These are phyloP conservation scores for Tolypocladium album DNA, from an alignment of 2,329 filamentous ascomycete species.

Conservation along the genomic window DNA sequence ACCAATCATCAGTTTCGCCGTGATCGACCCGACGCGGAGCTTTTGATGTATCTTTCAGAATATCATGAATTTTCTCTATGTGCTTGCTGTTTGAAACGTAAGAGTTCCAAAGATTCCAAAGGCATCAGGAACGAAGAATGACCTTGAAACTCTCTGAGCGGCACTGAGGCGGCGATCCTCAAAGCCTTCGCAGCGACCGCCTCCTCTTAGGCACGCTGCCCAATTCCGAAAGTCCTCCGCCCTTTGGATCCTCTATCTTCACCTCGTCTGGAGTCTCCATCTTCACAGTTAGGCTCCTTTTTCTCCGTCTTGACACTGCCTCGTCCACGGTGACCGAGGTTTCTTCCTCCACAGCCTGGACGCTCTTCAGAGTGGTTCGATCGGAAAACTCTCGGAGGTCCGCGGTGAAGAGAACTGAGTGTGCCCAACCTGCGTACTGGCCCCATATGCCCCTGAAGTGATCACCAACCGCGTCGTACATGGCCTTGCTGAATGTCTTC, in stretches of 20 bases:
- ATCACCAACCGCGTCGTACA: conserved; percentile 83
- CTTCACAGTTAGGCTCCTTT: conserved; percentile 11
- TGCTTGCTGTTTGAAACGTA: not conserved
- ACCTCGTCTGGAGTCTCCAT: conserved; percentile 6
- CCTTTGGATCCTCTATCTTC: conserved; percentile 12
- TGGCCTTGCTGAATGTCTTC: conserved; percentile 77
- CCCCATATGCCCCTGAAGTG: conserved; percentile 89
- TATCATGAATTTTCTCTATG: not conserved
- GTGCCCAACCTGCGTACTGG: conserved; percentile 90
- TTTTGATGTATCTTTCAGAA: not conserved
- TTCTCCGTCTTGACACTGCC: conserved; percentile 17
- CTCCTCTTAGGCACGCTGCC: conserved; percentile 17
- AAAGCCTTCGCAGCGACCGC: conserved; percentile 9
- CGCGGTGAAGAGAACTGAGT: conserved; percentile 92
- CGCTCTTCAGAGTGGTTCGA: conserved; percentile 23
- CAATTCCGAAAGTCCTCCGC: conserved; percentile 9
- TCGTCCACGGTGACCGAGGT: conserved; percentile 7
- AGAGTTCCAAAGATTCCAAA: not conserved
- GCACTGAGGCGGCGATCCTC: not conserved
- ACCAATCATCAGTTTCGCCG: not conserved
- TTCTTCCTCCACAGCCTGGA: not conserved
- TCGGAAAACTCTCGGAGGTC: conserved; percentile 80
- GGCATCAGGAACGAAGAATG: not conserved
- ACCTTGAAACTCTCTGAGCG: not conserved
- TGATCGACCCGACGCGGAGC: not conserved